phyloP scores from a whole-genome alignment of 352 stramenopile species.

The Phytophthora melonis region DNA sequence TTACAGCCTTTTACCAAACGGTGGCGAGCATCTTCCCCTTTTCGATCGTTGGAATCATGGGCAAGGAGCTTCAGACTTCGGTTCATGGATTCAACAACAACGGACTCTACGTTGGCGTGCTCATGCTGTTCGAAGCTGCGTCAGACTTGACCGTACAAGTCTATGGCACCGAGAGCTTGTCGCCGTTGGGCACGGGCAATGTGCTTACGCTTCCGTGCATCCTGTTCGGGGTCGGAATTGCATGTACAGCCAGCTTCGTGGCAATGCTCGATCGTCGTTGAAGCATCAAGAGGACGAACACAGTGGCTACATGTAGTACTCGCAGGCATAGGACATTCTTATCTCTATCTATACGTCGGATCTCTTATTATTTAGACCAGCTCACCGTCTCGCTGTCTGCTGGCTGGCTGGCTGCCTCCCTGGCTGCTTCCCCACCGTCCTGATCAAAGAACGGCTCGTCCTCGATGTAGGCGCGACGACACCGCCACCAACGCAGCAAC shows the following conservation, averaged over 20 bases:
- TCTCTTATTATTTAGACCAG: not conserved
- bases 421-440: constrained; percentile 11
- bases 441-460: constrained; percentile 24
- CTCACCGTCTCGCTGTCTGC: not conserved
- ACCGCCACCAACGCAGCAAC: not conserved
- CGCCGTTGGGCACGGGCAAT: constrained; percentile 68
- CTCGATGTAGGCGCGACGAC: constrained; percentile 2
- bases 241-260: constrained; percentile 54
- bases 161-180: constrained; percentile 74
- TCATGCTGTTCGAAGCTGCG: constrained; percentile 72
- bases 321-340: not conserved
- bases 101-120: constrained; percentile 76
- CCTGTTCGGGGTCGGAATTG: constrained; percentile 61
- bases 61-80: constrained; percentile 78
- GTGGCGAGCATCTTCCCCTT: constrained; percentile 79
- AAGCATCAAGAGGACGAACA: not conserved
- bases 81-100: constrained; percentile 85
- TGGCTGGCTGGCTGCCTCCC: not conserved
- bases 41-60: constrained; percentile 83
- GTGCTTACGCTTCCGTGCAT: constrained; percentile 68
- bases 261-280: constrained; percentile 18
- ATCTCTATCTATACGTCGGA: constrained; percentile 8
- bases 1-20: constrained; percentile 68
- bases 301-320: not conserved
- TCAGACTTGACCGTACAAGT: constrained; percentile 78